Percentiles rank a stretch among this genome's conserved stretches.
Evolutionary conservation across 2,329 filamentous ascomycete genomes (phyloP).

Genomic region (Fusarium redolens): DNA sequence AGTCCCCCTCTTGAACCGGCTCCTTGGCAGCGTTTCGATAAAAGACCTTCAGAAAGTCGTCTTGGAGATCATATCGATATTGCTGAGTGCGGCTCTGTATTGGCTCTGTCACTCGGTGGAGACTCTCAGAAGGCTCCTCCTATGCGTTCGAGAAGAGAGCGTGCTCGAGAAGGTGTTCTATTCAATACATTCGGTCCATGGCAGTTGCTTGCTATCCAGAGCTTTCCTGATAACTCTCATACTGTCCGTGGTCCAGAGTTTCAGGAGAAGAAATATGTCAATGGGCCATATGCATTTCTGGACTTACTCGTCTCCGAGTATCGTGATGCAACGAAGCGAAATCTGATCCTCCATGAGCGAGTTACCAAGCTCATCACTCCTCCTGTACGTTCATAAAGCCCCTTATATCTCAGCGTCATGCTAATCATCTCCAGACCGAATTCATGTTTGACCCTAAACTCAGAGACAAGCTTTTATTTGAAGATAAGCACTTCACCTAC

Average conservation of each 20-base stretch:
- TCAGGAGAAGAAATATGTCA: slow-evolving; percentile 65
- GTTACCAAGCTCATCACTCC: slow-evolving; percentile 69
- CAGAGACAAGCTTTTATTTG: slow-evolving; percentile 69
- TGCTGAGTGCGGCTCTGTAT: slow-evolving; percentile 68
- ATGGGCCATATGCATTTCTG: slow-evolving; percentile 71
- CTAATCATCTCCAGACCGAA: slow-evolving; percentile 51
- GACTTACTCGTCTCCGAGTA: slow-evolving; percentile 69
- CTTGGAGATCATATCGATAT: slow-evolving; percentile 66
- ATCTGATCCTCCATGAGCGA: slow-evolving; percentile 65
- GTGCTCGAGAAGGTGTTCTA: slow-evolving; percentile 62
- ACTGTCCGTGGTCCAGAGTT: slow-evolving; percentile 66
- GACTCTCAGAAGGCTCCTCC: slow-evolving; percentile 60
- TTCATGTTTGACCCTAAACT: slow-evolving; percentile 69
- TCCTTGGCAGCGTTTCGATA: slow-evolving; percentile 69
- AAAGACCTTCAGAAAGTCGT: slow-evolving; percentile 52
- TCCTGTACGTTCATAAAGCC: neutral
- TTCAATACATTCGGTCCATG: slow-evolving; percentile 70
- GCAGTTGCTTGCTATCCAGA: slow-evolving; percentile 69
- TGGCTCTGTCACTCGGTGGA: slow-evolving; percentile 68
- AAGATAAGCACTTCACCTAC: slow-evolving; percentile 70
- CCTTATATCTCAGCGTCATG: too few species aligned
- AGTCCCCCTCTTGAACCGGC: slow-evolving; percentile 66
- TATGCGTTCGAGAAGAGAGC: slow-evolving; percentile 61
- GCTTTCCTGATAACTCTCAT: slow-evolving; percentile 68
- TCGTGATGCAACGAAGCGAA: slow-evolving; percentile 68